These are phyloP conservation scores for Inga leiocalycina DNA, from an alignment of 306 rosid genomes.

Conservation along the genomic window DNA sequence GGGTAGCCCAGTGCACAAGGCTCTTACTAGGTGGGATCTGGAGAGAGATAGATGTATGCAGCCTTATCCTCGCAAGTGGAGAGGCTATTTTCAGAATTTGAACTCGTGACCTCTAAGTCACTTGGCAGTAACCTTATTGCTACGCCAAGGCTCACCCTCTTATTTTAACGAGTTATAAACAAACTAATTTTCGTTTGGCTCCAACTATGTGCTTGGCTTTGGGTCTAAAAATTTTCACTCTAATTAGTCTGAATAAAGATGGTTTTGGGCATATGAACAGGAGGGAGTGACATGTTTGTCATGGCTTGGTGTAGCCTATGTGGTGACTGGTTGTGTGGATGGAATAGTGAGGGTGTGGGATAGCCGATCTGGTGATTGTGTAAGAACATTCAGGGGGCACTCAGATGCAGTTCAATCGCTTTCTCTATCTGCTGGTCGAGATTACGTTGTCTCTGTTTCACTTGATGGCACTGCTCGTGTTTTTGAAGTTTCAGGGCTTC, in stretches of 20 bases:
- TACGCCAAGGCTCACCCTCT: background rate
- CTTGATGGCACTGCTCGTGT: slow-evolving; percentile 78
- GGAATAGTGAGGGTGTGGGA: slow-evolving; percentile 88
- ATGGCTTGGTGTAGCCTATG: slow-evolving; percentile 70
- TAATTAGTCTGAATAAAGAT: slow-evolving; percentile 21
- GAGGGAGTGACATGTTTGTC: slow-evolving; percentile 78
- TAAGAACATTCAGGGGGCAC: slow-evolving; percentile 69
- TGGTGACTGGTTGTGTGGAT: slow-evolving; percentile 78
- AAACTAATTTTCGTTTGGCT: slow-evolving; percentile 1
- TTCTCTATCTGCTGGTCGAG: slow-evolving; percentile 59
- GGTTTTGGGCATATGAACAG: slow-evolving; percentile 42
- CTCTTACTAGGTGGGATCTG: too few relatives aligned
- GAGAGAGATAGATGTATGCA: too few relatives aligned
- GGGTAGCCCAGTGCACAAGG: too few relatives aligned
- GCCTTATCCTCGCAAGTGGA: too few relatives aligned
- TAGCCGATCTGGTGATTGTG: slow-evolving; percentile 79
- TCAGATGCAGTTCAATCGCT: slow-evolving; percentile 64
- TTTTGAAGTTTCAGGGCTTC: slow-evolving; percentile 65
- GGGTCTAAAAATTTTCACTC: background rate
- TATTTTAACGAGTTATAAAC: background rate
- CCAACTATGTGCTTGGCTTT: background rate
- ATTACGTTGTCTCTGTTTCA: slow-evolving; percentile 76
- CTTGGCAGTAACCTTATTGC: too few relatives aligned
- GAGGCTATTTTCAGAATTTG: too few relatives aligned
- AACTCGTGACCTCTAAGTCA: too few relatives aligned